Evolutionary conservation across 108 stramenopile genomes (phyloP).

Genomic region (Cyclostephanos tholiformis): DNA sequence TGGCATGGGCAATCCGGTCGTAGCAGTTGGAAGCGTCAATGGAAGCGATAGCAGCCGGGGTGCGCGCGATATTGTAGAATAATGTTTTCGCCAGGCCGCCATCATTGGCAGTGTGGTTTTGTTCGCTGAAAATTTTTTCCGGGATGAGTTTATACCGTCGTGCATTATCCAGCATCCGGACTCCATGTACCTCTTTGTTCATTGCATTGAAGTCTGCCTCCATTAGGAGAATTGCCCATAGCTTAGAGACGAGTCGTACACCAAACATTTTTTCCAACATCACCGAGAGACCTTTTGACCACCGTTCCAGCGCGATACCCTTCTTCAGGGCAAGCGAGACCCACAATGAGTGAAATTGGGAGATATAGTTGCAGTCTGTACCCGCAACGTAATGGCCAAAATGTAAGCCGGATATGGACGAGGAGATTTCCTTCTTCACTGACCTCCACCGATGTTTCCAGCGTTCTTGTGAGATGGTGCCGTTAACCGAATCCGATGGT

Average conservation of each 20-base stretch:
- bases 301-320: too few relatives aligned
- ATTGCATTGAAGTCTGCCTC: slow-evolving; percentile 25
- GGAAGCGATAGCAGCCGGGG: slow-evolving; percentile 4
- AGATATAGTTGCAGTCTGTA: too few relatives aligned
- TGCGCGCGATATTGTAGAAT: background rate
- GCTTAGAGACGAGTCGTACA: slow-evolving; percentile 27
- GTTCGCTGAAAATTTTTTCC: slow-evolving; percentile 12
- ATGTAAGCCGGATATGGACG: background rate
- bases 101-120: slow-evolving; percentile 9
- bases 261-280: too few relatives aligned
- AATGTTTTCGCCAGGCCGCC: background rate
- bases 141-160: slow-evolving; percentile 8
- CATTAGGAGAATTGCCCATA: slow-evolving; percentile 26
- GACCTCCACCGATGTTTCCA: background rate
- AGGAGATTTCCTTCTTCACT: background rate
- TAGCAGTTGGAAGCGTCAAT: background rate
- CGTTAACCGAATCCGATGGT: too few relatives aligned
- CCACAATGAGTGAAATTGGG: too few relatives aligned
- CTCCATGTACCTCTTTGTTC: too few relatives aligned
- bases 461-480: too few relatives aligned
- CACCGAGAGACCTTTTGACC: too few relatives aligned
- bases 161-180: slow-evolving; percentile 16
- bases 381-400: background rate
- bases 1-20: too few relatives aligned
- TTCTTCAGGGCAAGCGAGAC: too few relatives aligned